Base-by-base conservation (phyloP, 805 yeast species). In the Candida loeiensis region DNA sequence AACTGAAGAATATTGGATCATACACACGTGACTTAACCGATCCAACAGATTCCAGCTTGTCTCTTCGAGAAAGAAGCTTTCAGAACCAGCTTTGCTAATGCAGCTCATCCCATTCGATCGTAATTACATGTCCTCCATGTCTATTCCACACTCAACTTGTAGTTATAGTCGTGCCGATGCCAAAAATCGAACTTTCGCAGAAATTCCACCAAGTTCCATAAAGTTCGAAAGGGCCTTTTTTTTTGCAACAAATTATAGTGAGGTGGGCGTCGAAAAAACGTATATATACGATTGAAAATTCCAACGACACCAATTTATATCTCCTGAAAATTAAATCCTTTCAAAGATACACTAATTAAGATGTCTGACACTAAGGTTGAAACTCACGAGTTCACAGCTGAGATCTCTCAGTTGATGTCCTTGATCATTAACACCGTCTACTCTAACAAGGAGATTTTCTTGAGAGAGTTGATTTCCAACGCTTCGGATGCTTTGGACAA, bases 371-470 rank as follows among this genome's bases (percentile, higher is more conserved):
- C 53, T 39, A 69, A 69, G 57, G 66, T 80, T 63, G 95, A 85
- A 77, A 83, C 95, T 45, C 87, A 79, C 67, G 98, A 91, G 78
- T 93, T 93, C 74, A 96, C 95, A 73, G 99, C 99, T 80, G 99
- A 93, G 89, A 93, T 93, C 73, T 88, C 98, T 84, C 99, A 93
- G 95, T 80, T 93, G 82, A 85, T 93, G 98, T 88, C 97, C 71
- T 82, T 93, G 80, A 88, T 93, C 89, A 93, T 93, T 76, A 93
- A 93, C 88, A 93, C 99, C 43, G 99, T 93, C 61, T 93, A 93
- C 75, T 93, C 99, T 40, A 93, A 93, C 84, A 93, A 93, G 78
- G 99, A 93, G 73, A 93, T 93, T 59, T 93, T 93, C 83, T 77
- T 93, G 63, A 91, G 99, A 85, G 99, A 93, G 72, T 79, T 93